These are phyloP conservation scores for Calocera viscosa DNA, from an alignment of 768 basidiomycete genomes.

Conservation along the genomic window DNA sequence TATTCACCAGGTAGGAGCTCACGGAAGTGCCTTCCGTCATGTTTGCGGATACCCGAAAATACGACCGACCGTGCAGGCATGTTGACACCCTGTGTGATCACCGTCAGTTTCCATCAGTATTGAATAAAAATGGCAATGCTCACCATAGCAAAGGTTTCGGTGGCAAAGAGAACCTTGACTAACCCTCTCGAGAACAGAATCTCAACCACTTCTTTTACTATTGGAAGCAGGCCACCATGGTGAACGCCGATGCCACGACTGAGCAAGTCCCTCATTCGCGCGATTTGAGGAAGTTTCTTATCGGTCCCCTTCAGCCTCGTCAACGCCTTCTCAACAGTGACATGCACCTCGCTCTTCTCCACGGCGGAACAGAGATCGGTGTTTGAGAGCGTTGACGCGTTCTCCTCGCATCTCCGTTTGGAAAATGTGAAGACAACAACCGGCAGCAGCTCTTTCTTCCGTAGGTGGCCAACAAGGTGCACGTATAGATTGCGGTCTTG, in stretches of 20 bases:
- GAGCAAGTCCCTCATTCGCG: slow-evolving; percentile 76
- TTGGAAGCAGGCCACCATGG: slow-evolving; percentile 89
- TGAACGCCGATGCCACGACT: slow-evolving; percentile 93
- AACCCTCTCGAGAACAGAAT: slow-evolving; percentile 89
- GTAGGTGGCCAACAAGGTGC: slow-evolving; percentile 73
- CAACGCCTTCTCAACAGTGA: slow-evolving; percentile 84
- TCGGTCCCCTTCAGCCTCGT: slow-evolving; percentile 85
- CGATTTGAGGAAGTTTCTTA: slow-evolving; percentile 84
- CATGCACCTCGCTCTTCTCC: slow-evolving; percentile 95
- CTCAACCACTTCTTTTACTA: slow-evolving; percentile 97
- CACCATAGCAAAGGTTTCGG: slow-evolving; percentile 99
- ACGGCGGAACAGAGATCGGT: slow-evolving; percentile 74
- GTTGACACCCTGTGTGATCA: slow-evolving; percentile 69
- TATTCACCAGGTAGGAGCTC: slow-evolving; percentile 86
- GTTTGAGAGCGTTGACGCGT: slow-evolving; percentile 79
- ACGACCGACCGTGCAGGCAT: slow-evolving; percentile 98
- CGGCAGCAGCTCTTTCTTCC: slow-evolving; percentile 76
- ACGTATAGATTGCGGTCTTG: slow-evolving; percentile 88
- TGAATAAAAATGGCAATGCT: slow-evolving; percentile 15
- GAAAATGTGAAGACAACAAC: slow-evolving; percentile 96
- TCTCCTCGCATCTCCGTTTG: slow-evolving; percentile 94
- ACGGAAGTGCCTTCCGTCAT: slow-evolving; percentile 86
- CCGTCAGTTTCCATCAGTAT: not conserved
- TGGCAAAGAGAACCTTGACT: slow-evolving; percentile 94
- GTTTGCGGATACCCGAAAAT: slow-evolving; percentile 87